These are phyloP conservation scores for Aspergillus baeticus DNA, from an alignment of 495 filamentous ascomycete species.

Conservation along the genomic window DNA sequence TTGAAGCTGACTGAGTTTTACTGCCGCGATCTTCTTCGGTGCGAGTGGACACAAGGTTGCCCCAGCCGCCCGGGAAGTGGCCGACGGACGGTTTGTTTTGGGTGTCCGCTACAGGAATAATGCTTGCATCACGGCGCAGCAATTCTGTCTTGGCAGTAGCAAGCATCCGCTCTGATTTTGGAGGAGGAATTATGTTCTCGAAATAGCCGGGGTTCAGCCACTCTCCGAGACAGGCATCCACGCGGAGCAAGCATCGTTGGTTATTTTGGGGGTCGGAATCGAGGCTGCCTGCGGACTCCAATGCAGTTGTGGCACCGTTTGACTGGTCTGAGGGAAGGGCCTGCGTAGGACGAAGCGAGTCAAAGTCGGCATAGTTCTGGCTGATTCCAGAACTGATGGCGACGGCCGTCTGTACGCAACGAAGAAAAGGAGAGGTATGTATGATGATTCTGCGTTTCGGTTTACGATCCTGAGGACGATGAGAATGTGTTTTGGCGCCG, in stretches of 20 bases:
- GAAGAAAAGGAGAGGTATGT: slow-evolving; percentile 87
- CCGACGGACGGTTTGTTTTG: slow-evolving; percentile 31
- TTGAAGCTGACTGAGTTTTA: slow-evolving; percentile 21
- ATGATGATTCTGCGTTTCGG: slow-evolving; percentile 63
- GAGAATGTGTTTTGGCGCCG: slow-evolving; percentile 8
- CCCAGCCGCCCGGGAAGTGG: slow-evolving; percentile 66
- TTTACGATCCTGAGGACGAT: slow-evolving; percentile 18
- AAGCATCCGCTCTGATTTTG: slow-evolving; percentile 80
- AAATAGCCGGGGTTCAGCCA: slow-evolving; percentile 95
- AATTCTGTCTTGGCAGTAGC: slow-evolving; percentile 83
- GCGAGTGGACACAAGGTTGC: slow-evolving; percentile 26
- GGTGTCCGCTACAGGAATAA: slow-evolving; percentile 28
- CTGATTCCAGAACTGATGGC: slow-evolving; percentile 87
- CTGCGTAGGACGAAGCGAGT: not conserved
- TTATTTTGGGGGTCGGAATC: slow-evolving; percentile 11
- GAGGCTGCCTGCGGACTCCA: slow-evolving; percentile 3
- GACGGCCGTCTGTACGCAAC: slow-evolving; percentile 90
- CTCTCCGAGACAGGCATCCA: slow-evolving; percentile 93
- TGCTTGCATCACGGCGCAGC: slow-evolving; percentile 61
- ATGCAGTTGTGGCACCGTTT: slow-evolving; percentile 5
- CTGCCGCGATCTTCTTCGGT: slow-evolving; percentile 27
- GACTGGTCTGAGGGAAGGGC: not conserved
- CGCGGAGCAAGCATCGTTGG: slow-evolving; percentile 53
- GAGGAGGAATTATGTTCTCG: slow-evolving; percentile 86
- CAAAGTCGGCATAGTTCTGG: slow-evolving; percentile 49